Conservation (phyloP, 2,329 filamentous ascomycete genomes). For the Cercospora berteroae region DNA sequence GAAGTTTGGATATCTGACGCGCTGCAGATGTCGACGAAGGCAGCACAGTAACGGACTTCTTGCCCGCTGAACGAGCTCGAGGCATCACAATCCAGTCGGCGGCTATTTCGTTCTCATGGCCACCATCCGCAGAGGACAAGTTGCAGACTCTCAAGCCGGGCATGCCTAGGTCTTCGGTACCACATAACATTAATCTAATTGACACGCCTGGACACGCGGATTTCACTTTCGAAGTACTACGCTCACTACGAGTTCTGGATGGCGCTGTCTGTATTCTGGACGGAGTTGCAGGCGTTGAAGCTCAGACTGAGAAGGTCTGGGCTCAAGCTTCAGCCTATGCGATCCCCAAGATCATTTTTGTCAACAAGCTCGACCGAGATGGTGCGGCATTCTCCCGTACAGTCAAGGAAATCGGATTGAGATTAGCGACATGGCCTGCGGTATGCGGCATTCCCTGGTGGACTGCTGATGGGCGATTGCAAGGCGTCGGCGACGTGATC, state of each 20-base stretch:
- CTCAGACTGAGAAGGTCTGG: conserved; percentile 97
- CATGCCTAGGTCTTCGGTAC: conserved; percentile 50
- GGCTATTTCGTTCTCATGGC: conserved; percentile 94
- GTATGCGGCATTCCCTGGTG: conserved; percentile 97
- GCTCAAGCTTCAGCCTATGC: conserved; percentile 78
- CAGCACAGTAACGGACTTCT: conserved; percentile 94
- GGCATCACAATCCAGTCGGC: conserved; percentile 98
- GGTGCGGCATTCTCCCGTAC: conserved; percentile 80
- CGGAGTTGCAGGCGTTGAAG: conserved; percentile 89
- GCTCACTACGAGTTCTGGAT: conserved; percentile 83
- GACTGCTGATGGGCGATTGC: conserved; percentile 68
- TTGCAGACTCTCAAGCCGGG: conserved; percentile 24
- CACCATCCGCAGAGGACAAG: conserved; percentile 49
- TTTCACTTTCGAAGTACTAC: conserved; percentile 93
- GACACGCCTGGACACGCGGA: conserved; percentile 97
- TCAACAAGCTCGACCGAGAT: conserved; percentile 83
- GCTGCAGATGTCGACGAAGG: conserved; percentile 82
- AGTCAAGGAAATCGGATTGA: conserved; percentile 77
- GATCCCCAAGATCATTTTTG: conserved; percentile 77
- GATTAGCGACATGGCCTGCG: conserved; percentile 79
- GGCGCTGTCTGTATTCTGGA: conserved; percentile 92
- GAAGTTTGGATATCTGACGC: conserved; percentile 9
- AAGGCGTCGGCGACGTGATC: conserved; percentile 81
- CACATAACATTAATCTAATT: conserved; percentile 82
- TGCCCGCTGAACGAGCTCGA: conserved; percentile 84